These are phyloP conservation scores for Myxozyma udenii DNA, from an alignment of 805 yeast species.

Conservation along the genomic window DNA sequence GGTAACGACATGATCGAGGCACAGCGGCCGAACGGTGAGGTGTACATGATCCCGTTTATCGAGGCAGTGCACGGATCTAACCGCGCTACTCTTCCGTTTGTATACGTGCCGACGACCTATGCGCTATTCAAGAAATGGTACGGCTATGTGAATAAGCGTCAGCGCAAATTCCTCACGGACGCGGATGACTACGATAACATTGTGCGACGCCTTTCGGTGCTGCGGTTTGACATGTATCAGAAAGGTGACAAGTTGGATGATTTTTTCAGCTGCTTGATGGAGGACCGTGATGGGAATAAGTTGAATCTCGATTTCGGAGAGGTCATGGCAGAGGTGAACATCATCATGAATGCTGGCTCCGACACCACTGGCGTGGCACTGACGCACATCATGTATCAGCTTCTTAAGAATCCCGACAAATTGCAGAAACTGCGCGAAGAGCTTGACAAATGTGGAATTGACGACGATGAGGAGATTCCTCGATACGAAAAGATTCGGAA, in stretches of 20 bases:
- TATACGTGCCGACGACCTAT: not conserved
- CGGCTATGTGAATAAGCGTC: not conserved
- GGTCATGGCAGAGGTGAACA: not conserved
- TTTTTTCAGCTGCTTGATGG: not conserved
- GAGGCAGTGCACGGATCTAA: not conserved
- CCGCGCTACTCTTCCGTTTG: not conserved
- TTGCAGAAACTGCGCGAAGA: not conserved
- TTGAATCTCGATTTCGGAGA: not conserved
- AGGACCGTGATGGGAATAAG: not conserved
- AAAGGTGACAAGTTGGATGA: not conserved
- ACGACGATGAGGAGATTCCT: not conserved
- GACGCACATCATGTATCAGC: not conserved
- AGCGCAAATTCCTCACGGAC: not conserved
- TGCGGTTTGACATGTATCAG: not conserved
- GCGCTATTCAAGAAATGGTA: too few relatives aligned
- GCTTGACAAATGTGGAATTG: not conserved
- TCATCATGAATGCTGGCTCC: conserved; percentile 3
- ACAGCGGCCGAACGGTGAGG: not conserved
- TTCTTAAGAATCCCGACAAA: not conserved
- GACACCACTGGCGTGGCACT: conserved; percentile 5
- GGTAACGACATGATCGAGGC: not conserved
- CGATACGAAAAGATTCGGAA: not conserved
- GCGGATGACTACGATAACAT: not conserved
- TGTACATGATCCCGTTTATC: not conserved
- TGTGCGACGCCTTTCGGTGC: not conserved